Evolutionary conservation across 2,329 filamentous ascomycete species (phyloP).

Genomic region (Aspergillus sp.): DNA sequence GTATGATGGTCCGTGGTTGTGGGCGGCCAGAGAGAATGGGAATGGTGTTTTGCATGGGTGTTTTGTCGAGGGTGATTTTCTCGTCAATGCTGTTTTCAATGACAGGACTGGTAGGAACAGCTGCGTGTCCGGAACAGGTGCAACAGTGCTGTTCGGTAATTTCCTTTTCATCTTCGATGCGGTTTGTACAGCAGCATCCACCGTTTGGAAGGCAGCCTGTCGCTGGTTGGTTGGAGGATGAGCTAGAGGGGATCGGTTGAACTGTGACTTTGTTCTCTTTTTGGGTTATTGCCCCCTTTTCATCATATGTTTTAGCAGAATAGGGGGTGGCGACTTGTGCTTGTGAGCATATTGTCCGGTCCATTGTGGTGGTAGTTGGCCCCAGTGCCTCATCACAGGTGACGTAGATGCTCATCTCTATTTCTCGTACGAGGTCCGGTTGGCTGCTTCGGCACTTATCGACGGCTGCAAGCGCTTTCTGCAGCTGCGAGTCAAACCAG

Average conservation of each 20-base stretch:
- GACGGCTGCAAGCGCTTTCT: slow-evolving; percentile 39
- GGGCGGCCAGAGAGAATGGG: slow-evolving; percentile 47
- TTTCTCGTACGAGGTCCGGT: slow-evolving; percentile 32
- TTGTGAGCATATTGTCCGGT: slow-evolving; percentile 13
- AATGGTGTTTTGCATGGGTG: slow-evolving; percentile 2
- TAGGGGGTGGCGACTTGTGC: background rate
- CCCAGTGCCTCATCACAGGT: slow-evolving; percentile 48
- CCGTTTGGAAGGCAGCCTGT: slow-evolving; percentile 20
- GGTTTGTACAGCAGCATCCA: slow-evolving; percentile 45
- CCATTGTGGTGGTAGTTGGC: slow-evolving; percentile 2
- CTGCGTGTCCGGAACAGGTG: slow-evolving; percentile 28
- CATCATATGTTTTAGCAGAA: background rate
- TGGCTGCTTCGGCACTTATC: slow-evolving; percentile 25
- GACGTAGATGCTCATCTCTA: slow-evolving; percentile 50
- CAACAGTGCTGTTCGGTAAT: slow-evolving; percentile 28
- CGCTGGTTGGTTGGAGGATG: slow-evolving; percentile 3
- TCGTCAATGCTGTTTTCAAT: background rate
- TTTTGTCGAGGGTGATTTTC: background rate
- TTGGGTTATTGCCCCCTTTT: slow-evolving; percentile 1
- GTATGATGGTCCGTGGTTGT: slow-evolving; percentile 45
- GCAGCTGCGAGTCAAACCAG: slow-evolving; percentile 50
- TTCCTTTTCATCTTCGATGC: slow-evolving; percentile 41
- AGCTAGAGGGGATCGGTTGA: slow-evolving; percentile 9
- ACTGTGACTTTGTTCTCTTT: slow-evolving; percentile 20
- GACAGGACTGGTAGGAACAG: background rate